Base-by-base conservation (phyloP, 2,329 filamentous ascomycete species). In the Fusarium humuli region DNA sequence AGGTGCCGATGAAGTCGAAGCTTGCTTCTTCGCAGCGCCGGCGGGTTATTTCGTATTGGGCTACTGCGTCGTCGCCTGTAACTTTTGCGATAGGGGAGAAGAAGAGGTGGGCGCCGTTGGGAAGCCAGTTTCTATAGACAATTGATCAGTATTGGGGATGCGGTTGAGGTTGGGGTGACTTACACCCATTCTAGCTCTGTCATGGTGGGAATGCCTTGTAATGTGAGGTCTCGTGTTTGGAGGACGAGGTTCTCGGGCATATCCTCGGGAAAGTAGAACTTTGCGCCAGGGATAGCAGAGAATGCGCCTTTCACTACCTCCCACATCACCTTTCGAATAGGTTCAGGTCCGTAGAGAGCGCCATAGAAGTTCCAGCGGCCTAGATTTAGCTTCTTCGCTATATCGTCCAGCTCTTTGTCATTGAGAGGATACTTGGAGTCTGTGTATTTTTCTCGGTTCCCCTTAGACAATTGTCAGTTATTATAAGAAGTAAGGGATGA, bases 341-440 rank as follows among this genome's bases (percentile, higher is more conserved):
- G 71, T 1, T 73, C 69, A 0, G 71, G 71, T 5, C 71, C 71
- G 2, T 73, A 73, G 0, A 73, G 61, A 1, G 71, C 71, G 4
- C 71, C 71, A 6, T 73, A 73, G 22, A 73, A 73, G 48, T 73
- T 73, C 71, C 71, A 73, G 0, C 71, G 59, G 0, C 71, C 71
- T 1, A 73, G 34, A 8, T 71, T 73, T 3, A 73, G 23, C 9
- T 72, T 73, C 6, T 69, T 40, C 0, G 71, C 69, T 8, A 73
- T 72, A 0, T 52, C 61, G 3, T 73, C 64, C 0, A 73, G 54
- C 7, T 73, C 61, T 2, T 55, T 12, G 3, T 73, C 65, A 2
- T 49, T 62, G 0, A 73, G 42, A 1, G 69, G 71, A 0, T 56
- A 34, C 3, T 66, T 42, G 5, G 70, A 60, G 9, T 57, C 49